Evolutionary conservation across 768 basidiomycete genomes (phyloP).

Genomic region (Boletus pseudopeckii): DNA sequence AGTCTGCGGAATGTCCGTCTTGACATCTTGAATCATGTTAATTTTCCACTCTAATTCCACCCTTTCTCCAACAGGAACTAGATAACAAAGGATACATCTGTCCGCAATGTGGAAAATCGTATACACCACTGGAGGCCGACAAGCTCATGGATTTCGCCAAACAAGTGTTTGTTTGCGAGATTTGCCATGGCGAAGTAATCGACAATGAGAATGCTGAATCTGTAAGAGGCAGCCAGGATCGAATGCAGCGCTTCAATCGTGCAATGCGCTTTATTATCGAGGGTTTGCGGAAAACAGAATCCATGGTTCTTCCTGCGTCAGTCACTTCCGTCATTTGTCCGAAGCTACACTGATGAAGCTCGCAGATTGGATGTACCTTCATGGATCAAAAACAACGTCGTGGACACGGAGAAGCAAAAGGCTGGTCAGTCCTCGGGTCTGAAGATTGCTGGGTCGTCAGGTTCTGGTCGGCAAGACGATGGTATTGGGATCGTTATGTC

Average conservation of each 20-base stretch:
- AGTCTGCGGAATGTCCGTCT: conserved; percentile 77
- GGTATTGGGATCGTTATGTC: conserved; percentile 84
- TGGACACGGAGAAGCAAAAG: conserved; percentile 60
- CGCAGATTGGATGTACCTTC: conserved; percentile 75
- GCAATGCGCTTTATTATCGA: conserved; percentile 88
- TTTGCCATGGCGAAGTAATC: conserved; percentile 80
- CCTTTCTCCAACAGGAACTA: conserved; percentile 61
- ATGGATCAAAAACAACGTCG: conserved; percentile 76
- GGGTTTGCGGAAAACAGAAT: conserved; percentile 84
- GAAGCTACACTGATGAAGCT: conserved; percentile 1
- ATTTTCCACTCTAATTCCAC: neutral
- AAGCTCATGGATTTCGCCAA: conserved; percentile 70
- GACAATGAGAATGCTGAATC: conserved; percentile 92
- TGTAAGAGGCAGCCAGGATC: conserved; percentile 81
- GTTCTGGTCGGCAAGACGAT: conserved; percentile 59
- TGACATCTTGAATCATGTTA: neutral
- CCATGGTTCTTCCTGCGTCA: conserved; percentile 79
- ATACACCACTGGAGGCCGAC: conserved; percentile 82
- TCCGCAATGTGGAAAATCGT: conserved; percentile 80
- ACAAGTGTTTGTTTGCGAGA: conserved; percentile 78
- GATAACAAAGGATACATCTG: conserved; percentile 98
- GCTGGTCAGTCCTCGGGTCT: conserved; percentile 51
- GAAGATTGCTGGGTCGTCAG: conserved; percentile 71
- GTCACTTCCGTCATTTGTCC: conserved; percentile 27
- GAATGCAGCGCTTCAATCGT: conserved; percentile 92